Evolutionary conservation across 176 grass and related monocot genomes (phyloP), one percentile per base, ranked within the genome.

Genomic region (Aegilops tauschii): DNA sequence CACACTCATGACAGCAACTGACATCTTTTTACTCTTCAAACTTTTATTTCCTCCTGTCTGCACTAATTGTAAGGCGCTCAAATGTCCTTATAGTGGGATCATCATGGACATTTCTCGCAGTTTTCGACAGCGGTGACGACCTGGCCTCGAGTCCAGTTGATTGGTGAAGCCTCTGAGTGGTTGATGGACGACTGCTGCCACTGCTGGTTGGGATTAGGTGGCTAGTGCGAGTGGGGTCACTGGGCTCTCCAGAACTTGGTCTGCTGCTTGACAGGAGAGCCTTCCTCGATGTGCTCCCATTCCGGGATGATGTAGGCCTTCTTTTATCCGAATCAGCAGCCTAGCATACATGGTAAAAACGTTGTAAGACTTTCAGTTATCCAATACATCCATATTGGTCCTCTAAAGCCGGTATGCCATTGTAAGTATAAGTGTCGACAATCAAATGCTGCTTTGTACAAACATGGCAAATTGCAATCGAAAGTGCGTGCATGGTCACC

Each of bases 161-260:
- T 76, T 97, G 94, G 78, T 96, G 91, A 75, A 96, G 94, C 84
- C 94, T 90, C 83, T 96, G 94, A 39, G 68, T 77, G 49, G 89
- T 88, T 25, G 86, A 92, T 67, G 76, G 87, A 32, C 91, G 89
- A 75, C 84, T 91, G 63, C 86, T 87, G 84, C 85, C 77, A 27
- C 70, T 93, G 82, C 87, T 93, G 29, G 86, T 89, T 27, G 91
- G 84, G 83, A 96, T 42, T 78, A 90, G 73, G 56, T 88, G 88
- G 86, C 88, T 88, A 76, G 70, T 87, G 68, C 88, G 87, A 61
- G 85, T 88, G 8, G 76, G 82, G 50, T 87, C 90, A 84, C 76
- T 88, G 25, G 84, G 90, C 58, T 92, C 93, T 82, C 86, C 87
- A 80, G 91, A 96, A 84, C 61, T 84, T 76, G 90, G 92, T 74